Evolutionary conservation across 1,139 yeast genomes (phyloP).

Genomic region (Candida tunisiensis): DNA sequence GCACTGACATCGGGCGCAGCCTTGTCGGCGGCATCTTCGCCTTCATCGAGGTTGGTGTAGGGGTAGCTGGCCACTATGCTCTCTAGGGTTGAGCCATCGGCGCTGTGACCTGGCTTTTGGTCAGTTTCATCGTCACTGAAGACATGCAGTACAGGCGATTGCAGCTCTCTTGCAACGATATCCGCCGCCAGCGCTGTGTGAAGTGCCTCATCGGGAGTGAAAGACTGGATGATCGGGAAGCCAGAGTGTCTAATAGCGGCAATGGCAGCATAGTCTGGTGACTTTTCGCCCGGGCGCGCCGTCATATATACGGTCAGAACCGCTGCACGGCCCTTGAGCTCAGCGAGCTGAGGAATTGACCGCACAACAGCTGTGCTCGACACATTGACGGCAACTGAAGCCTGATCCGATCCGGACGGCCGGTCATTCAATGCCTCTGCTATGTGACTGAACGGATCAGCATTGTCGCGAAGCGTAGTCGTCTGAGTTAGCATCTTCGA

Average conservation of each 20-base stretch:
- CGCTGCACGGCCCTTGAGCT: slow-evolving; percentile 27
- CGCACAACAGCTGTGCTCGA: slow-evolving; percentile 37
- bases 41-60: slow-evolving; percentile 3
- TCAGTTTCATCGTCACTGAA: slow-evolving; percentile 11
- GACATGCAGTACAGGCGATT: slow-evolving; percentile 56
- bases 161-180: slow-evolving; percentile 31
- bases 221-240: slow-evolving; percentile 48
- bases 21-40: slow-evolving; percentile 3
- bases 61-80: slow-evolving; percentile 7
- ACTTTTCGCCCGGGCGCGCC: slow-evolving; percentile 4
- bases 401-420: slow-evolving; percentile 12
- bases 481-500: slow-evolving; percentile 7
- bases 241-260: slow-evolving; percentile 59
- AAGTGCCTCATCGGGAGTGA: slow-evolving; percentile 33
- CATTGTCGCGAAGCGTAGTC: slow-evolving; percentile 25
- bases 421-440: slow-evolving; percentile 8
- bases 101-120: slow-evolving; percentile 14
- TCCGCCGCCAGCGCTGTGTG: slow-evolving; percentile 40
- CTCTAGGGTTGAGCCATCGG: slow-evolving; percentile 16
- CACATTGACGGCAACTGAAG: slow-evolving; percentile 20
- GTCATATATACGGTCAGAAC: slow-evolving; percentile 46
- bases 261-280: slow-evolving; percentile 41
- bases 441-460: slow-evolving; percentile 38
- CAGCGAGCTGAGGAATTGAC: slow-evolving; percentile 42
- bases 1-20: slow-evolving; percentile 7